phyloP scores from a whole-genome alignment of 1,139 yeast genomes.

The Wickerhamomyces sp. region DNA sequence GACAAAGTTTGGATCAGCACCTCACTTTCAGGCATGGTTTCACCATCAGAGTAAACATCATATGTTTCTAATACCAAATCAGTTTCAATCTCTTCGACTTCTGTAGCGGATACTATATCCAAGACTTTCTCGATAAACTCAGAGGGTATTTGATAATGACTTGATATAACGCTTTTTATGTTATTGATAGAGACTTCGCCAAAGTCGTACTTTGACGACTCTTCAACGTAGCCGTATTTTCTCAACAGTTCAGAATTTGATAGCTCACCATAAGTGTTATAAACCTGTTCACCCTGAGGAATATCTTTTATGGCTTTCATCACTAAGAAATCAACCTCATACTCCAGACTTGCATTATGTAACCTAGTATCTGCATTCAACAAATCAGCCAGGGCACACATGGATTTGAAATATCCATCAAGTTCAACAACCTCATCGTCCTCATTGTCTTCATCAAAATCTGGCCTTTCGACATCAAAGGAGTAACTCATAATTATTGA shows the following conservation, averaged over 20 bases:
- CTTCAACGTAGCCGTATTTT: conserved; percentile 88
- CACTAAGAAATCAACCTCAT: conserved; percentile 42
- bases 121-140: conserved; percentile 27
- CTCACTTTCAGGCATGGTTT: conserved; percentile 50
- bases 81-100: conserved; percentile 37
- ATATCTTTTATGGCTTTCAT: conserved; percentile 71
- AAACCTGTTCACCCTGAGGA: conserved; percentile 63
- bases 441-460: conserved; percentile 28
- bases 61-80: conserved; percentile 54
- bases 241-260: conserved; percentile 86
- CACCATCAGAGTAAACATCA: conserved; percentile 56
- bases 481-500: conserved; percentile 64
- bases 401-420: conserved; percentile 61
- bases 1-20: conserved; percentile 49
- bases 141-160: conserved; percentile 14
- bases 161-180: conserved; percentile 28
- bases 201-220: conserved; percentile 73
- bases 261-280: conserved; percentile 84
- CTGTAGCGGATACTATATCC: conserved; percentile 23
- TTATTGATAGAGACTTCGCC: conserved; percentile 59
- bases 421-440: conserved; percentile 33
- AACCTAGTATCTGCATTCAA: conserved; percentile 77
- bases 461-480: conserved; percentile 53
- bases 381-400: conserved; percentile 92
- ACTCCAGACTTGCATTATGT: conserved; percentile 70